Percentiles rank a stretch among this genome's conserved stretches.
Evolutionary conservation across 2,329 filamentous ascomycete species (phyloP).

Genomic region (Neodidymelliopsis sp.): DNA sequence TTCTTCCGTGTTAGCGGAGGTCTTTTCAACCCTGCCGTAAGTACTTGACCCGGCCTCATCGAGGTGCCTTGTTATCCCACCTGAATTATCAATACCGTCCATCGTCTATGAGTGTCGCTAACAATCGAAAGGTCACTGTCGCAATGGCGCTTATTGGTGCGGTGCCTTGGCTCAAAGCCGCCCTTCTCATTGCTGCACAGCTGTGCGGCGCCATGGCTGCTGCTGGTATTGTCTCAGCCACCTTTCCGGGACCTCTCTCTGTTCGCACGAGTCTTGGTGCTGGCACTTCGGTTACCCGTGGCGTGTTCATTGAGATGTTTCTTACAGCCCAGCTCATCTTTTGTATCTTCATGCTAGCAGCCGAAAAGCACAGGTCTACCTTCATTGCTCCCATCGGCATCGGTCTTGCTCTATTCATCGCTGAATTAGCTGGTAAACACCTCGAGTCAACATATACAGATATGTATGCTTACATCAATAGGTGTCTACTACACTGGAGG

Average conservation of each 20-base stretch:
- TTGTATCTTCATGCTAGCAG: constrained; percentile 57
- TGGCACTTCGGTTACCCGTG: constrained; percentile 53
- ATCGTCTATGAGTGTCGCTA: constrained; percentile 3
- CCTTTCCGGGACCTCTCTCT: constrained; percentile 56
- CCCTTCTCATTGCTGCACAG: constrained; percentile 55
- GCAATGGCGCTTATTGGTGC: constrained; percentile 58
- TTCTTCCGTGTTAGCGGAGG: constrained; percentile 52
- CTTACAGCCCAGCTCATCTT: constrained; percentile 59
- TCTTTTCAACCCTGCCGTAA: constrained; percentile 50
- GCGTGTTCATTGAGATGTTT: constrained; percentile 61
- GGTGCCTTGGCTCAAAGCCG: constrained; percentile 54
- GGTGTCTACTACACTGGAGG: constrained; percentile 58
- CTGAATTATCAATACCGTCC: constrained; percentile 2
- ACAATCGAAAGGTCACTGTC: constrained; percentile 51
- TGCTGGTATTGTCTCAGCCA: constrained; percentile 53
- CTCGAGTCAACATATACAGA: not conserved
- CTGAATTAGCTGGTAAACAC: constrained; percentile 52
- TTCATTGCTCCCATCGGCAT: constrained; percentile 53
- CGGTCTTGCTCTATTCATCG: constrained; percentile 56
- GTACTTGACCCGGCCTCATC: constrained; percentile 44
- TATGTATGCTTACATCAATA: constrained; percentile 26
- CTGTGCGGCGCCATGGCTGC: constrained; percentile 55
- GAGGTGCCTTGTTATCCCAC: too few relatives aligned
- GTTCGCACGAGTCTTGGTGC: constrained; percentile 55
- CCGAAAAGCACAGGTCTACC: constrained; percentile 51